phyloP scores from a whole-genome alignment of 495 filamentous ascomycete species.

The Apodospora peruviana region DNA sequence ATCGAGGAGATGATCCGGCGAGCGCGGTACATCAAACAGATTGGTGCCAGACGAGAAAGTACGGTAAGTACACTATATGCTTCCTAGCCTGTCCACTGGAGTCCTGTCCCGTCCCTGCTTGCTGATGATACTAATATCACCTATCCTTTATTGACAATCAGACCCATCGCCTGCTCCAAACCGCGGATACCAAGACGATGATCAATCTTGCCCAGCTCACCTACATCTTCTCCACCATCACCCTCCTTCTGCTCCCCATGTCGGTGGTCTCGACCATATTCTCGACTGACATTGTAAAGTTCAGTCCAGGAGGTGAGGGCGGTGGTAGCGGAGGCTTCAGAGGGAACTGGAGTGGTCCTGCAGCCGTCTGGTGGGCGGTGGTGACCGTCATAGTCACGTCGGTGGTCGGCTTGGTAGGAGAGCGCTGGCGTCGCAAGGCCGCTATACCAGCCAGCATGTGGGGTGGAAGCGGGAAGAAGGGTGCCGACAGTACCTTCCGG shows the following conservation, averaged over 20 bases:
- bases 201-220: constrained; percentile 1
- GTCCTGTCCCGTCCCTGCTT: too few relatives aligned
- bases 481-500: too few relatives aligned
- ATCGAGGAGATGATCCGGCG: too few relatives aligned
- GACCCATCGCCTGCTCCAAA: constrained; percentile 6
- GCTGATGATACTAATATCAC: too few relatives aligned
- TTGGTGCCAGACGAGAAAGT: too few relatives aligned
- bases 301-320: background rate
- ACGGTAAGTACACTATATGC: too few relatives aligned
- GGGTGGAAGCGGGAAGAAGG: too few relatives aligned
- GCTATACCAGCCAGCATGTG: too few relatives aligned
- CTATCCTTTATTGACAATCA: too few relatives aligned
- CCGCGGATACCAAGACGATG: background rate
- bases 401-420: background rate
- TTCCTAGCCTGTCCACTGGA: too few relatives aligned
- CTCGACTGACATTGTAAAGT: constrained; percentile 7
- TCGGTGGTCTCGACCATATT: constrained; percentile 12
- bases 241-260: constrained; percentile 6
- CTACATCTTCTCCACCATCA: constrained; percentile 6
- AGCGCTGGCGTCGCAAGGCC: background rate
- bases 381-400: background rate
- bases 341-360: constrained; percentile 2
- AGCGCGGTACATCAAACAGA: too few relatives aligned
- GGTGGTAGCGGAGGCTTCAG: background rate
- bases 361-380: constrained; percentile 1